Base-by-base conservation (phyloP, 2,329 filamentous ascomycete genomes). In the Fusarium buxicola region DNA sequence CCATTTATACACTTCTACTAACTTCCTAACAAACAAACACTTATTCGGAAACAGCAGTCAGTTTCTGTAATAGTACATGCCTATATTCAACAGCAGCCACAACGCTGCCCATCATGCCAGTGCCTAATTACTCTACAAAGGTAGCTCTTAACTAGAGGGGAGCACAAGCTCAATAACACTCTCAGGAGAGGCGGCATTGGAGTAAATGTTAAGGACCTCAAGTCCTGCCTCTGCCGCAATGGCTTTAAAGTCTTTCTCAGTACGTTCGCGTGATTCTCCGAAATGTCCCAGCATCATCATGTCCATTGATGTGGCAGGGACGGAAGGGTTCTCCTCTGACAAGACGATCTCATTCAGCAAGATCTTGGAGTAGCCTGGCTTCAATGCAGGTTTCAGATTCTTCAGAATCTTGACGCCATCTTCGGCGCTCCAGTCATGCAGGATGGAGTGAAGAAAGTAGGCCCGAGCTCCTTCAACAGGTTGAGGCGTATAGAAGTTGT, bases 391-490 rank as follows among this genome's bases (percentile, higher is more conserved):
- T 3, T 65, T 52, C 5, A 77, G 44, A 4, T 67, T 69, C 36
- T 65, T 47, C 7, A 79, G 65, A 2, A 78, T 77, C 18, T 63
- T 46, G 2, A 72, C 68, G 24, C 68, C 72, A 12, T 70, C 70
- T 2, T 70, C 65, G 47, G 78, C 75, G 18, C 71, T 60, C 54
- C 77, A 79, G 51, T 79, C 74, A 54, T 79, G 77, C 2, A 79
- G 70, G 38, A 72, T 46, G 70, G 71, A 51, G 75, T 74, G 64
- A 70, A 74, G 63, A 18, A 40, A 31, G 28, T 60, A 51, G 12
- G 28, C 30, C 24, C 34, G 46, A 21, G 46, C 45, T 43, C 59
- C 58, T 16, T 62, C 58, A 3, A 72, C 38, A 0, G 59, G 63
- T 24, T 73, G 68, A 12, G 60, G 44, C 7, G 41, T 46, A 13